Conservation (phyloP, 2,329 filamentous ascomycete species). For the Talaromyces sp. region DNA sequence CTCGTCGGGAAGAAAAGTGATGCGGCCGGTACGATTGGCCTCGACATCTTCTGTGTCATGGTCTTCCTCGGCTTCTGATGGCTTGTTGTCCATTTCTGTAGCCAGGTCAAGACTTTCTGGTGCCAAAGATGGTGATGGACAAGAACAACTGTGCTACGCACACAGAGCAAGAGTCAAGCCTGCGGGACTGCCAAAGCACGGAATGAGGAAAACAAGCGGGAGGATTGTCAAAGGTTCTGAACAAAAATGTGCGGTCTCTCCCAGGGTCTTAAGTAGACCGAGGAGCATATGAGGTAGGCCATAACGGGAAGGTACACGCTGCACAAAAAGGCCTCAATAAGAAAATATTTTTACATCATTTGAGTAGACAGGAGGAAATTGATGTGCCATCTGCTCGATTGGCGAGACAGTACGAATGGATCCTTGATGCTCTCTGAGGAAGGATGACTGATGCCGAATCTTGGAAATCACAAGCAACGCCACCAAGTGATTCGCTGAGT, state of each 20-base stretch:
- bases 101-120: not conserved
- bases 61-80: not conserved
- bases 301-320: constrained; percentile 13
- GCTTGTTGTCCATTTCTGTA: constrained; percentile 8
- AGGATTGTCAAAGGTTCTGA: not conserved
- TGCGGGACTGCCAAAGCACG: not conserved
- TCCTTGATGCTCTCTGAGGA: not conserved
- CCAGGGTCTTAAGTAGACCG: not conserved
- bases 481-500: constrained; percentile 9
- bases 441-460: not conserved
- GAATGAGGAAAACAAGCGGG: not conserved
- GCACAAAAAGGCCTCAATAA: not conserved
- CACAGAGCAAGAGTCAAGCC: not conserved
- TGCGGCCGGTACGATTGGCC: constrained; percentile 5
- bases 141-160: not conserved
- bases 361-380: not conserved
- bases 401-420: not conserved
- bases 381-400: not conserved
- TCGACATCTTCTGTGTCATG: not conserved
- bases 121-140: not conserved
- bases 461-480: not conserved
- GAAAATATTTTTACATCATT: constrained; percentile 5
- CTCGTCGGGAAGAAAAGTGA: constrained; percentile 13
- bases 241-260: not conserved
- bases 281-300: not conserved